Percentiles rank a stretch among this genome's conserved stretches.
phyloP scores from a whole-genome alignment of 148 eudicot genomes.

The Selenicereus undatus region DNA sequence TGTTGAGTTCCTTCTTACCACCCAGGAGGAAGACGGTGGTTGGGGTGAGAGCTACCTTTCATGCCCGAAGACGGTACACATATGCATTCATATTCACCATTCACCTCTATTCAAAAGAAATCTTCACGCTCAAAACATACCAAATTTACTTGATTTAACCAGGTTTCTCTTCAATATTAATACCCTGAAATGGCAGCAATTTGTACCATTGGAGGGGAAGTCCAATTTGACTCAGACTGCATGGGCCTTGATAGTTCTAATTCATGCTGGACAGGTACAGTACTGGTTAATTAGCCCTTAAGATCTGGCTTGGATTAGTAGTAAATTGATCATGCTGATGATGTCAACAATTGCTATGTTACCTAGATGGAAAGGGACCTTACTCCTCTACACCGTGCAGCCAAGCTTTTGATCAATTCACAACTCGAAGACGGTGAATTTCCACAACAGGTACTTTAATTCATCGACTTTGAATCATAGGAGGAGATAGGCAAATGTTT shows the following conservation, averaged over 20 bases:
- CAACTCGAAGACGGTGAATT: conserved; percentile 45
- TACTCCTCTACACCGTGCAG: conserved; percentile 41
- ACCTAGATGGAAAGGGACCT: conserved; percentile 30
- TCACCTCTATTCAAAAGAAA: background rate
- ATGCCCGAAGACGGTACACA: conserved; percentile 36
- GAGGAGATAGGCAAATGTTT: background rate
- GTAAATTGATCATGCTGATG: background rate
- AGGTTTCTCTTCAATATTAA: background rate
- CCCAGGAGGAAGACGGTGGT: conserved; percentile 48
- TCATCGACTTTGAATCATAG: background rate
- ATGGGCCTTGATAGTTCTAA: conserved; percentile 48
- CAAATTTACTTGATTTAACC: background rate
- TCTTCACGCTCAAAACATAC: background rate
- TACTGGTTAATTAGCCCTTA: background rate
- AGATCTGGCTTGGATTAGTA: background rate
- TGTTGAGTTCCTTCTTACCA: conserved; percentile 33
- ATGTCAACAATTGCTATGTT: background rate
- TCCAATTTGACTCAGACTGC: conserved; percentile 46
- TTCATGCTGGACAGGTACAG: conserved; percentile 33
- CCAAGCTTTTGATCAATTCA: conserved; percentile 39
- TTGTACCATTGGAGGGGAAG: conserved; percentile 34
- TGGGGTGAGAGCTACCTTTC: conserved; percentile 61
- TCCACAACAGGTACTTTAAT: conserved; percentile 41
- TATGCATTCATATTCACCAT: background rate
- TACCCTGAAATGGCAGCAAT: conserved; percentile 20